Conservation (phyloP, 441 rosid genomes). For the Euphorbia schlechtendalii region DNA sequence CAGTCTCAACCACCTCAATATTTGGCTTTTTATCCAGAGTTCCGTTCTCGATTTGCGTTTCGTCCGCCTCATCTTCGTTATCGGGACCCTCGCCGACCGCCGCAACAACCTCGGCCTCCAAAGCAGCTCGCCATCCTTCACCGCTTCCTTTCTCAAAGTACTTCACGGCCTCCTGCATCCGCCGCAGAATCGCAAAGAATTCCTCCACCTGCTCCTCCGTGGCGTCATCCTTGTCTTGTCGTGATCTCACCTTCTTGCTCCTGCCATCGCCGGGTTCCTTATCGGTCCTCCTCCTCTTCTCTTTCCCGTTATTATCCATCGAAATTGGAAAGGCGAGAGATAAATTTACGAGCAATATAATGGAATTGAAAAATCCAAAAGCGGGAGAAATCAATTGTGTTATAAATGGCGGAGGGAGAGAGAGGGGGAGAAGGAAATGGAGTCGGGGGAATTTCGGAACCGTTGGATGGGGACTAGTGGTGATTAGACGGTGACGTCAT, state of each 20-base stretch:
- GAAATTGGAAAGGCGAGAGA: too few relatives aligned
- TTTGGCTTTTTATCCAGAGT: neutral
- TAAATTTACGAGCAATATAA: too few relatives aligned
- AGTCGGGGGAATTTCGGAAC: neutral
- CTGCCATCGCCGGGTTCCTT: conserved; percentile 10
- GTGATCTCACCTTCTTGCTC: conserved; percentile 21
- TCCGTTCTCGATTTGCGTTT: neutral
- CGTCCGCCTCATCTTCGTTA: neutral
- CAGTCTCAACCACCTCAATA: neutral
- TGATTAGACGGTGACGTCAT: neutral
- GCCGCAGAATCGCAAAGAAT: conserved; percentile 30
- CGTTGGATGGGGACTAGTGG: conserved; percentile 22
- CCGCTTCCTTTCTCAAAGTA: conserved; percentile 20
- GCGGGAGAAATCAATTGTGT: too few relatives aligned
- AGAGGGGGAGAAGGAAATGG: neutral
- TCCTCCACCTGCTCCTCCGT: conserved; percentile 35
- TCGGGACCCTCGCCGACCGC: neutral
- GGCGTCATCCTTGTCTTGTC: conserved; percentile 16
- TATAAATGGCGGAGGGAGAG: neutral
- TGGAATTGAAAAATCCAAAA: neutral
- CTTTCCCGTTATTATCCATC: conserved; percentile 15
- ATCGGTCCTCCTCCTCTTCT: conserved; percentile 6
- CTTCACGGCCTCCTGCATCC: conserved; percentile 25
- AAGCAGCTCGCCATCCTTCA: conserved; percentile 19
- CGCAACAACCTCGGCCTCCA: conserved; percentile 14